Evolutionary conservation across 192 early-diverging fungal genomes (phyloP).

Genomic region (Funneliformis mosseae): DNA sequence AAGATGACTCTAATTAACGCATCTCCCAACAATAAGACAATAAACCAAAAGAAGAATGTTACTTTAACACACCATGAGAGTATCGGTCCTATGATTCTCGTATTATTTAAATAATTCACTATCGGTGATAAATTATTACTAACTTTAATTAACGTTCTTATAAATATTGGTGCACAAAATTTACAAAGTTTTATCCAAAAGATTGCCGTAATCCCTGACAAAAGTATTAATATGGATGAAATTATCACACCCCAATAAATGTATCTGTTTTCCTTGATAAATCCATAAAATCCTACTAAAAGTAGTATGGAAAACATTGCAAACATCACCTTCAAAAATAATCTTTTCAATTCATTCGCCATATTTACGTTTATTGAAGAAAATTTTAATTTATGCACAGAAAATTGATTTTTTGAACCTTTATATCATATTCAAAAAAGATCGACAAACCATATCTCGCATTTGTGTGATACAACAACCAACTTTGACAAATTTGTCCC

Average conservation of each 20-base stretch:
- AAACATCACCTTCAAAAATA: not conserved
- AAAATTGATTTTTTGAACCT: no score
- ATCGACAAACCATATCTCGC: no score
- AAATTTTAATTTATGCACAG: no score
- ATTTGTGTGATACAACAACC: no score
- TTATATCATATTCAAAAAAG: no score
- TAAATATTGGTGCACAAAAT: not conserved
- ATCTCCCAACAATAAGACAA: not conserved
- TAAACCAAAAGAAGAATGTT: not conserved
- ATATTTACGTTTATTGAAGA: not conserved
- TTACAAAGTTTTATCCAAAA: not conserved
- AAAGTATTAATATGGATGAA: not conserved
- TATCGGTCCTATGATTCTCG: not conserved
- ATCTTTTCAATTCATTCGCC: not conserved
- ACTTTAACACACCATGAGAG: not conserved
- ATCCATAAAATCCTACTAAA: not conserved
- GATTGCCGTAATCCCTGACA: not conserved
- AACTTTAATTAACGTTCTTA: not conserved
- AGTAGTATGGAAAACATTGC: not conserved
- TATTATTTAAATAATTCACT: not conserved
- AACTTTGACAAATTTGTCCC: no score
- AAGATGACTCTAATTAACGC: not conserved
- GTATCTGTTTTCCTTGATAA: not conserved
- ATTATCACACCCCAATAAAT: not conserved
- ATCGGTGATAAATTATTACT: not conserved